Percentiles rank a stretch among this genome's conserved stretches.
Conservation (phyloP, 179 eudicot genomes). For the Spergularia azorica region DNA sequence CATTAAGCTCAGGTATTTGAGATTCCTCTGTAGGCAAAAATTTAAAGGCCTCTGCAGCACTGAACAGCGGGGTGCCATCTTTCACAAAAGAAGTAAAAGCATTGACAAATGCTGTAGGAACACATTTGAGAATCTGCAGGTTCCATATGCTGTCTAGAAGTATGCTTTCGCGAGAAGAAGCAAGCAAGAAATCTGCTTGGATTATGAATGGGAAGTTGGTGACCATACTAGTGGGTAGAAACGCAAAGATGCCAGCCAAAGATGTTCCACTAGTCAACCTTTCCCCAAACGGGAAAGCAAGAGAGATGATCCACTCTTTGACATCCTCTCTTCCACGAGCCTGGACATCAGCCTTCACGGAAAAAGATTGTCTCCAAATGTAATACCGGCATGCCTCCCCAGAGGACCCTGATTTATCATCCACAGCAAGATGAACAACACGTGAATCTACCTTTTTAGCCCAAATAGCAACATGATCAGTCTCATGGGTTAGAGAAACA, state of each 20-base stretch:
- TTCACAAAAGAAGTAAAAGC: constrained; percentile 35
- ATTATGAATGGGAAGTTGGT: constrained; percentile 44
- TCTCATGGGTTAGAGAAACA: constrained; percentile 38
- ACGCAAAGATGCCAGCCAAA: constrained; percentile 39
- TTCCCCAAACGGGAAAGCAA: constrained; percentile 44
- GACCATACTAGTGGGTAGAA: constrained; percentile 40
- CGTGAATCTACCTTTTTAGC: constrained; percentile 31
- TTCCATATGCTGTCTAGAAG: constrained; percentile 43
- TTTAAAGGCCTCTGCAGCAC: constrained; percentile 21
- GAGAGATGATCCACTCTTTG: constrained; percentile 31
- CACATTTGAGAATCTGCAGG: constrained; percentile 34
- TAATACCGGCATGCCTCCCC: constrained; percentile 31
- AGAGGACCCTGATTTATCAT: neutral
- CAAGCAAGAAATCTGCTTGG: constrained; percentile 43
- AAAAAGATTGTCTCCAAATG: constrained; percentile 42
- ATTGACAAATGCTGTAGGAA: constrained; percentile 30
- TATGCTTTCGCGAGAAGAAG: constrained; percentile 44
- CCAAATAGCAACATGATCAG: constrained; percentile 10
- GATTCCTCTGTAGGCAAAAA: constrained; percentile 31
- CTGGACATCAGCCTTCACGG: constrained; percentile 25
- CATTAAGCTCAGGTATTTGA: constrained; percentile 29
- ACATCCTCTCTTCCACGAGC: constrained; percentile 38
- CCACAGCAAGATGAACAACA: constrained; percentile 29
- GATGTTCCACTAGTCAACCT: constrained; percentile 31
- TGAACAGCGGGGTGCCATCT: constrained; percentile 20